Base-by-base conservation (phyloP, 139 green algal genomes). In the Auxenochlorella pyrenoidosa region DNA sequence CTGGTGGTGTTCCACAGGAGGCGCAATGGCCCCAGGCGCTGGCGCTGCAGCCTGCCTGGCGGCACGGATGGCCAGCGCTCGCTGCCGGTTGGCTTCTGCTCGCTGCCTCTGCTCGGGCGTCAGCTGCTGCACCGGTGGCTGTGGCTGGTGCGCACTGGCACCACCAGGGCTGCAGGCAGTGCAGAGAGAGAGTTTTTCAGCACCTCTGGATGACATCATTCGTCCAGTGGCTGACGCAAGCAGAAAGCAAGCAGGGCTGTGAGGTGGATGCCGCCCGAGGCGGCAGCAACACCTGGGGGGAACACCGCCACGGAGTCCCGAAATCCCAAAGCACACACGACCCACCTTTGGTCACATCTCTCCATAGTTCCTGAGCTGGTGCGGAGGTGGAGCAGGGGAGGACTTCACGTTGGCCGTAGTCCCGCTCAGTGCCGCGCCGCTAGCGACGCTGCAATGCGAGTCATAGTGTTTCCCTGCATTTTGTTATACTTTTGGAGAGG, bases 41-140 rank as follows among this genome's bases (percentile, higher is more conserved):
- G 59, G 19, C 12, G 70, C 82, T 34, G 71, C 82, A 13, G 44
- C 72, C 51, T 71, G 82, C 82, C 47, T 24, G 18, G 44, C 44
- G 2, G 54, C 54, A 16, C 65, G 83, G 38, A 87, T 82, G 51
- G 73, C 75, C 54, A 87, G 36, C 28, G 65, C 83, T 5, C 38
- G 65, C 36, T 87, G 83, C 36, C 83, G 34, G 65, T 87, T 87
- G 24, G 72, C 83, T 28, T 87, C 83, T 15, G 54, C 63, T 32
- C 83, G 65, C 65, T 87, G 65, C 40, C 54, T 54, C 58, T 87
- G 83, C 54, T 70, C 54, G 0, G 83, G 83, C 3, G 73, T 87
- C 32, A 87, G 38, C 26, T 72, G 79, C 26, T 79, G 40, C 5
- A 3, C 21, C 32, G 26, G 59, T 3, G 18, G 18, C 40, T 43